Evolutionary conservation across 495 filamentous ascomycete genomes (phyloP).

Genomic region (Schizothecium vesticola): DNA sequence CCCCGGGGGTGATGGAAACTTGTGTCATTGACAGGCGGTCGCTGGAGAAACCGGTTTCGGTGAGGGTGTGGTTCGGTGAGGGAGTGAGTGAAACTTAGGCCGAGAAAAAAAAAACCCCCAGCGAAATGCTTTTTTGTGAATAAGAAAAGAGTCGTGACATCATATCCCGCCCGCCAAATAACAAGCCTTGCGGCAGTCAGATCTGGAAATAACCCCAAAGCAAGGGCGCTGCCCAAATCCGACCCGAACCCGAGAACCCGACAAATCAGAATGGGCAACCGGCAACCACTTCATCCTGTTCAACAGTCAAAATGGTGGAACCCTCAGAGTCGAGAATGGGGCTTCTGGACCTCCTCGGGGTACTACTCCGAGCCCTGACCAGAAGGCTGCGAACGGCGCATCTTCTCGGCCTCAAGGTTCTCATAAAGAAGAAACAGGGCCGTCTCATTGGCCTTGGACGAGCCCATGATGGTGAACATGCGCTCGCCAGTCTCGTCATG

Average conservation of each 20-base stretch:
- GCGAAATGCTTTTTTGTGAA: conserved; percentile 31
- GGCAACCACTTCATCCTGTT: conserved; percentile 18
- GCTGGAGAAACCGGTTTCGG: conserved; percentile 24
- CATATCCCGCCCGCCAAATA: conserved; percentile 41
- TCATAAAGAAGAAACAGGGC: conserved; percentile 95
- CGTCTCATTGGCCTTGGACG: conserved; percentile 83
- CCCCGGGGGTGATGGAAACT: background rate
- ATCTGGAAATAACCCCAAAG: conserved; percentile 45
- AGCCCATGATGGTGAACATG: conserved; percentile 99
- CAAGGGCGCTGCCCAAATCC: conserved; percentile 38
- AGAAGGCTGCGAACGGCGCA: conserved; percentile 71
- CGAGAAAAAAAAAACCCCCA: conserved; percentile 32
- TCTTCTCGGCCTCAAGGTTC: conserved; percentile 98
- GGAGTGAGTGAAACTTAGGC: conserved; percentile 24
- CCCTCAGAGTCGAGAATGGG: conserved; percentile 15
- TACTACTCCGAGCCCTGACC: conserved; percentile 60
- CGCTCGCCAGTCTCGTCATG: conserved; percentile 97
- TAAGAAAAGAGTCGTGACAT: conserved; percentile 40
- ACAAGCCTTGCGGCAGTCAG: conserved; percentile 56
- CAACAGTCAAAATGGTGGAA: conserved; percentile 16
- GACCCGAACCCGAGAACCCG: conserved; percentile 33
- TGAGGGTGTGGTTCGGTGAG: conserved; percentile 22
- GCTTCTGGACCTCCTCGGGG: conserved; percentile 20
- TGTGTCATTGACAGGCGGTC: conserved; percentile 1
- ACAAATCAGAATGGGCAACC: conserved; percentile 15